phyloP scores from a whole-genome alignment of 2,329 filamentous ascomycete species.

The Beauveria sp. region DNA sequence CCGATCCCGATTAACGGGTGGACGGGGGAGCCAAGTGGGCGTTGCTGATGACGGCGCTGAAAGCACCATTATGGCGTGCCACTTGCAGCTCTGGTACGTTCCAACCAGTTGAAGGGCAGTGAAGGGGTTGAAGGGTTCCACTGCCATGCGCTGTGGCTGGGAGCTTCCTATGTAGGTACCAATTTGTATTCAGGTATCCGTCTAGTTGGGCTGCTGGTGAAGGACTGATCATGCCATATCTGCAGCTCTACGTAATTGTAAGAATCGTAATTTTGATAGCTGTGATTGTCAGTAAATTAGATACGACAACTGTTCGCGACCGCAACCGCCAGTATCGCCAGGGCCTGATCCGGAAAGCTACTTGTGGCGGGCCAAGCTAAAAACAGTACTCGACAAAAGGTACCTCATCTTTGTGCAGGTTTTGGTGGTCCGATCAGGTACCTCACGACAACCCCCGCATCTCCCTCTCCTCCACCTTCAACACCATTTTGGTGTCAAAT shows the following conservation, averaged over 20 bases:
- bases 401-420: background rate
- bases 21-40: background rate
- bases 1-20: background rate
- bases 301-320: background rate
- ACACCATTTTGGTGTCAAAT: background rate
- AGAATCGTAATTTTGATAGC: too few relatives aligned
- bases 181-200: background rate
- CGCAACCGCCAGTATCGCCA: slow-evolving; percentile 3
- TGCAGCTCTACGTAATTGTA: too few relatives aligned
- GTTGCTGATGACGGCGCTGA: background rate
- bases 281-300: background rate
- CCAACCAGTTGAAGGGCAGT: too few relatives aligned
- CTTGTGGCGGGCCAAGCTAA: background rate
- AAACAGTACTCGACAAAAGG: background rate
- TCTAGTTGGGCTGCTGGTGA: background rate
- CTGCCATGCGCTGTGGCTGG: background rate
- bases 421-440: background rate
- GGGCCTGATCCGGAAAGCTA: slow-evolving; percentile 2
- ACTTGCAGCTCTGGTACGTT: background rate
- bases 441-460: slow-evolving; percentile 3
- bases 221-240: too few relatives aligned
- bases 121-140: background rate
- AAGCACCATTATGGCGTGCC: background rate
- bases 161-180: background rate
- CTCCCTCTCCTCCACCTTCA: slow-evolving; percentile 2